Conservation (phyloP, 331 rosid genomes). For the Prunus yedoensis region DNA sequence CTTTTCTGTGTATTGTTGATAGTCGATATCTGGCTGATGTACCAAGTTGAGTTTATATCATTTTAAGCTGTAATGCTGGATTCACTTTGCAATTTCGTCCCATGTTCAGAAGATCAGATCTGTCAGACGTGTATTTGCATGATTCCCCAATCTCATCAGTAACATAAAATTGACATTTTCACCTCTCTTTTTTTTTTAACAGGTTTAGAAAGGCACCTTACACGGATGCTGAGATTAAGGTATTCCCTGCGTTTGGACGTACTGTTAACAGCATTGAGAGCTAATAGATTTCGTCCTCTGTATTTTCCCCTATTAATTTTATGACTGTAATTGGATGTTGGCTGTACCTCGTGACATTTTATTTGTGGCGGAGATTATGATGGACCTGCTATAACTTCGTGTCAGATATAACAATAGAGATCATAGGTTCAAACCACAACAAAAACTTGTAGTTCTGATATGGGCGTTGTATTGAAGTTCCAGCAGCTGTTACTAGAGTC, state of each 20-base stretch:
- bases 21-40: not conserved
- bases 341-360: too few species aligned
- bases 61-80: not conserved
- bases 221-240: slow-evolving; percentile 92
- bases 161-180: not conserved
- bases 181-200: slow-evolving; percentile 8
- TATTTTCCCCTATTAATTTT: not conserved
- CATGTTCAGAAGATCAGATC: not conserved
- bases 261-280: not conserved
- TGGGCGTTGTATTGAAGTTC: not conserved
- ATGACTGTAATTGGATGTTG: too few species aligned
- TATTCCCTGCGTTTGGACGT: slow-evolving; percentile 28
- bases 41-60: not conserved
- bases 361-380: not conserved
- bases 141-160: not conserved
- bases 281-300: not conserved
- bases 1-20: not conserved
- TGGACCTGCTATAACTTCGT: not conserved
- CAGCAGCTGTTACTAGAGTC: not conserved
- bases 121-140: slow-evolving; percentile 3
- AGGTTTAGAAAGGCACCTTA: slow-evolving; percentile 82
- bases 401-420: too few species aligned
- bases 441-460: not conserved
- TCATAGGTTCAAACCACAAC: too few species aligned
- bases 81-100: not conserved